phyloP scores from a whole-genome alignment of 495 filamentous ascomycete genomes.

The Glarea lozoyensis region DNA sequence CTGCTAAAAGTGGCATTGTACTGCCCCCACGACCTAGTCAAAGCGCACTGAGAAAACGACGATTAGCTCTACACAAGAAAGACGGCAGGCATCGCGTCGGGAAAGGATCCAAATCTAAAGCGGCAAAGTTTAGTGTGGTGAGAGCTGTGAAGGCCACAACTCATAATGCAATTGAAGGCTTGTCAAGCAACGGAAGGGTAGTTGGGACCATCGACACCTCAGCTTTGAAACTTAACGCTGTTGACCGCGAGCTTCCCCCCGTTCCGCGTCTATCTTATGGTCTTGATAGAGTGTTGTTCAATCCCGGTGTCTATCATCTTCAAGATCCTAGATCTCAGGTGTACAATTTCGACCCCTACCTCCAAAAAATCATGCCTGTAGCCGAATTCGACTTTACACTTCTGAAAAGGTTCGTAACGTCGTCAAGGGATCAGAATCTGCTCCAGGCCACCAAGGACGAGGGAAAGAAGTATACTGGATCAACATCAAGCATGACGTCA shows the following conservation, averaged over 20 bases:
- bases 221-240: constrained; percentile 23
- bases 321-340: constrained; percentile 83
- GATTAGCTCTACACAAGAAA: neutral
- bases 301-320: constrained; percentile 85
- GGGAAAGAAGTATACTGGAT: constrained; percentile 82
- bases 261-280: constrained; percentile 71
- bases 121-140: constrained; percentile 26
- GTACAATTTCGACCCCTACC: constrained; percentile 93
- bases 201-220: constrained; percentile 22
- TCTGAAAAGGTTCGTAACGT: constrained; percentile 76
- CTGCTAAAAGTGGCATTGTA: too few species aligned
- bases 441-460: constrained; percentile 52
- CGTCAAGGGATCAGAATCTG: constrained; percentile 70
- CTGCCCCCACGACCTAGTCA: too few species aligned
- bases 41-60: too few species aligned
- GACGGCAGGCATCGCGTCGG: neutral
- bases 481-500: constrained; percentile 92
- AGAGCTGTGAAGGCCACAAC: constrained; percentile 3
- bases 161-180: constrained; percentile 3
- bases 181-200: constrained; percentile 8
- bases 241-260: constrained; percentile 44
- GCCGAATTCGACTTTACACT: constrained; percentile 85
- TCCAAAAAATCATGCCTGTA: constrained; percentile 84
- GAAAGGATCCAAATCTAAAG: constrained; percentile 27
- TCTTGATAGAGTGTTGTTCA: constrained; percentile 87